Conservation (phyloP, 345 rosid species). For the Ailanthus altissimus region DNA sequence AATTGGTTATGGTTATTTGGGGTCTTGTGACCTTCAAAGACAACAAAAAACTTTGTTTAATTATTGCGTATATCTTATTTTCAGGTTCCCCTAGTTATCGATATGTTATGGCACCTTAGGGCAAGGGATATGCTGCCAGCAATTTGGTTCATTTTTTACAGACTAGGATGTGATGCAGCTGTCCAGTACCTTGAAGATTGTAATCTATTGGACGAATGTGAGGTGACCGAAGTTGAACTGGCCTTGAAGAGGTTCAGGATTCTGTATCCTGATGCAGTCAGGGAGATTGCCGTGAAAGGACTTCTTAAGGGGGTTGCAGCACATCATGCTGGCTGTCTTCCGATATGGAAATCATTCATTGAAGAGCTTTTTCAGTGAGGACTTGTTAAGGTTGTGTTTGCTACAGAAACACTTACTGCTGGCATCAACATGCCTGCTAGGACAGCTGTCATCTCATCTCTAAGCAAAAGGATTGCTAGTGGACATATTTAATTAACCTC, state of each 20-base stretch:
- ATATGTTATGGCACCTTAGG: conserved; percentile 74
- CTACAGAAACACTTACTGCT: conserved; percentile 97
- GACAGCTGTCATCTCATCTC: conserved; percentile 86
- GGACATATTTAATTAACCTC: conserved; percentile 79
- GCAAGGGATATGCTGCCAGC: conserved; percentile 87
- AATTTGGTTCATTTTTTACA: conserved; percentile 91
- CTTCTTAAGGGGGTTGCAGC: conserved; percentile 84
- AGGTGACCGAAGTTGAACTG: conserved; percentile 81
- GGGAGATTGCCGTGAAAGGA: conserved; percentile 86
- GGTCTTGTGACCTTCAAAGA: background rate
- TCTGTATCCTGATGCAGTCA: conserved; percentile 91
- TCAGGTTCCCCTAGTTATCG: conserved; percentile 86
- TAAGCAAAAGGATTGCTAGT: conserved; percentile 65
- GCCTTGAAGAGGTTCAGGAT: conserved; percentile 76
- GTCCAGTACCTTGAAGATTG: conserved; percentile 80
- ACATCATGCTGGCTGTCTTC: conserved; percentile 98
- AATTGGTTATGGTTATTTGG: conserved; percentile 5
- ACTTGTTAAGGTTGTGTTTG: conserved; percentile 88
- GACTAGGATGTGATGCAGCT: conserved; percentile 96
- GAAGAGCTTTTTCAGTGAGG: conserved; percentile 94
- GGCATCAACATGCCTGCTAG: conserved; percentile 99
- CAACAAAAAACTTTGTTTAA: conserved; percentile 10
- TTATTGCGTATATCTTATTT: conserved; percentile 25
- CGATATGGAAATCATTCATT: conserved; percentile 89
- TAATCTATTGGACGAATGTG: conserved; percentile 78